A percentile compares a stretch with the other conserved stretches of the same genome.
phyloP scores from a whole-genome alignment of 805 yeast genomes.

The Lipomyces mesembrius region DNA sequence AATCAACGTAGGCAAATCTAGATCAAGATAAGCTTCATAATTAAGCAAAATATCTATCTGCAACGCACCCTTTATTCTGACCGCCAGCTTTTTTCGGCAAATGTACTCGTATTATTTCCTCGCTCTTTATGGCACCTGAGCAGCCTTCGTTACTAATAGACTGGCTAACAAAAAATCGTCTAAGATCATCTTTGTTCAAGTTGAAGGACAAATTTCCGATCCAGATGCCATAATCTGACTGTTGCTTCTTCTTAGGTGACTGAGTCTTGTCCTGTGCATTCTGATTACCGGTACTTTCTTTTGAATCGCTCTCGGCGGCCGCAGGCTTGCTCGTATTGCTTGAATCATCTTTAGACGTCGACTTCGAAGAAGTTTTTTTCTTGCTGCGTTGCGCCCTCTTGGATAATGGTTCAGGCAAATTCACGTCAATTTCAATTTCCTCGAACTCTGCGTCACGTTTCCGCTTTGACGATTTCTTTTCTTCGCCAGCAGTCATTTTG shows the following conservation, averaged over 20 bases:
- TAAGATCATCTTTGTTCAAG: slow-evolving; percentile 74
- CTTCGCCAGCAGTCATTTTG: slow-evolving; percentile 4
- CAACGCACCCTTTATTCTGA: slow-evolving; percentile 52
- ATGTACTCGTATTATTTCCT: slow-evolving; percentile 74
- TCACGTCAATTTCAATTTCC: slow-evolving; percentile 50
- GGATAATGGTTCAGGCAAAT: slow-evolving; percentile 78
- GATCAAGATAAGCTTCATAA: slow-evolving; percentile 50
- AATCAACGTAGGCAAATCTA: slow-evolving; percentile 92
- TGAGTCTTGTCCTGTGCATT: slow-evolving; percentile 44
- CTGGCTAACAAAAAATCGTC: slow-evolving; percentile 65
- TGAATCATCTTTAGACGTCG: slow-evolving; percentile 50
- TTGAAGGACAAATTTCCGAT: slow-evolving; percentile 89
- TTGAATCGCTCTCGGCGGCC: background rate
- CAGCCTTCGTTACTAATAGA: slow-evolving; percentile 48
- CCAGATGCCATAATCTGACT: slow-evolving; percentile 80
- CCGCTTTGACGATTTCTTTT: slow-evolving; percentile 15
- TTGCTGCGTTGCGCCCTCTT: slow-evolving; percentile 86
- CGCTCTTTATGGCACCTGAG: slow-evolving; percentile 51
- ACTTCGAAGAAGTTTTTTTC: slow-evolving; percentile 52
- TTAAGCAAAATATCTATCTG: background rate
- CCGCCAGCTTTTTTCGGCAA: slow-evolving; percentile 69
- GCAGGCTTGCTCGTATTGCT: slow-evolving; percentile 38
- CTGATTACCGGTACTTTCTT: slow-evolving; percentile 35
- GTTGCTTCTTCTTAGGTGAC: slow-evolving; percentile 43
- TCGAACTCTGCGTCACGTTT: slow-evolving; percentile 38